Conservation (phyloP, 2,329 filamentous ascomycete species). For the Pseudogymnoascus sp. region DNA sequence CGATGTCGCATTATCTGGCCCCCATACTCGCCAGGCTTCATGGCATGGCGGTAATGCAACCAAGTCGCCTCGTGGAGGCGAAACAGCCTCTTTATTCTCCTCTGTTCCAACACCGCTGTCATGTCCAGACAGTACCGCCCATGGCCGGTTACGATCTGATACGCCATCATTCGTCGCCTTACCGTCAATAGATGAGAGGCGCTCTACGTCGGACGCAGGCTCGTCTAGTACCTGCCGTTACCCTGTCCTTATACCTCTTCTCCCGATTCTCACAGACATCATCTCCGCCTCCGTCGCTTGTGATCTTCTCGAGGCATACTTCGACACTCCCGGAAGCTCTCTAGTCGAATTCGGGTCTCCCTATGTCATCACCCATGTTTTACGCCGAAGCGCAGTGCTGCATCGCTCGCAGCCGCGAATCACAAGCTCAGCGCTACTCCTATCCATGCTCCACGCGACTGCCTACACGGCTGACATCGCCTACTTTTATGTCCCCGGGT, state of each 20-base stretch:
- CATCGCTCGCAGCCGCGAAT: constrained; percentile 34
- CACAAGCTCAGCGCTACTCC: constrained; percentile 38
- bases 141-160: not conserved
- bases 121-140: too few relatives aligned
- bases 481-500: constrained; percentile 36
- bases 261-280: constrained; percentile 34
- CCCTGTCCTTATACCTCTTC: constrained; percentile 35
- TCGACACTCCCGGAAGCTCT: constrained; percentile 38
- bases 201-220: constrained; percentile 16
- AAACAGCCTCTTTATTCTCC: not conserved
- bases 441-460: constrained; percentile 41
- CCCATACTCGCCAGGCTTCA: too few relatives aligned
- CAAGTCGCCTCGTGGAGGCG: too few relatives aligned
- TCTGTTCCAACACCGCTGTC: too few relatives aligned
- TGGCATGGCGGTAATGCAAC: not conserved
- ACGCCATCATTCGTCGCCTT: not conserved
- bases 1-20: too few relatives aligned
- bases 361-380: constrained; percentile 41
- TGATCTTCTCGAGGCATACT: constrained; percentile 41
- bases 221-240: constrained; percentile 32
- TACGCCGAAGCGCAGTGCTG: constrained; percentile 39
- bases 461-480: constrained; percentile 40
- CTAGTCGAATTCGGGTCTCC: constrained; percentile 40
- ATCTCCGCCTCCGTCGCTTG: constrained; percentile 37
- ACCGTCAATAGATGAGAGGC: not conserved